These are phyloP conservation scores for Leucocoprinus birnbaumii DNA, from an alignment of 768 basidiomycete genomes.

Conservation along the genomic window DNA sequence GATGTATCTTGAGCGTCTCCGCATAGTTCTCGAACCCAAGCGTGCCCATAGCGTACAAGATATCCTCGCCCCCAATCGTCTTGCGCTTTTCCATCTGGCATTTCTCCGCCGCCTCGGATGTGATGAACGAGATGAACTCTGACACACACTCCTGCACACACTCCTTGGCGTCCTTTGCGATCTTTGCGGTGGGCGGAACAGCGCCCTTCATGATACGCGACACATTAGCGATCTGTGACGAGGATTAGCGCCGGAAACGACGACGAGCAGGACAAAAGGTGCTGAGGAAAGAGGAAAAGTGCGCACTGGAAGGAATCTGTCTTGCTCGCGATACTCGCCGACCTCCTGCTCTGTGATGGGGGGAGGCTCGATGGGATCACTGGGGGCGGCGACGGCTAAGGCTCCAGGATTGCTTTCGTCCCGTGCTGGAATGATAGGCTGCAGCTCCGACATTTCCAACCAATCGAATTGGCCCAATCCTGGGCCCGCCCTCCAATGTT, in stretches of 20 bases:
- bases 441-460: slow-evolving; percentile 30
- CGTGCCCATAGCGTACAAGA: slow-evolving; percentile 88
- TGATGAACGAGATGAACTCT: slow-evolving; percentile 98
- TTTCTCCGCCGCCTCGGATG: slow-evolving; percentile 94
- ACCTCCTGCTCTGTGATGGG: slow-evolving; percentile 91
- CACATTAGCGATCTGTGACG: slow-evolving; percentile 89
- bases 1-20: slow-evolving; percentile 87
- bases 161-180: slow-evolving; percentile 97
- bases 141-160: slow-evolving; percentile 98
- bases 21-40: slow-evolving; percentile 96
- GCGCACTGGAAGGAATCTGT: slow-evolving; percentile 86
- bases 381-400: slow-evolving; percentile 27
- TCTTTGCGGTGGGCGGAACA: slow-evolving; percentile 89
- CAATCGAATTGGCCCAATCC: slow-evolving; percentile 13
- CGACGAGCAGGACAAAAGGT: background rate
- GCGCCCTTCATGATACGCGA: slow-evolving; percentile 94
- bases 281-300: too few species aligned
- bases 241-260: background rate
- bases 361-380: slow-evolving; percentile 51
- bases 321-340: slow-evolving; percentile 93
- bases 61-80: slow-evolving; percentile 97
- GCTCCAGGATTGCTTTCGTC: slow-evolving; percentile 31
- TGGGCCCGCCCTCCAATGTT: background rate
- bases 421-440: slow-evolving; percentile 39
- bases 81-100: slow-evolving; percentile 94